Percentiles rank a stretch among this genome's conserved stretches.
phyloP scores from a whole-genome alignment of 352 stramenopile species.

The Heterotrichella gracilis region DNA sequence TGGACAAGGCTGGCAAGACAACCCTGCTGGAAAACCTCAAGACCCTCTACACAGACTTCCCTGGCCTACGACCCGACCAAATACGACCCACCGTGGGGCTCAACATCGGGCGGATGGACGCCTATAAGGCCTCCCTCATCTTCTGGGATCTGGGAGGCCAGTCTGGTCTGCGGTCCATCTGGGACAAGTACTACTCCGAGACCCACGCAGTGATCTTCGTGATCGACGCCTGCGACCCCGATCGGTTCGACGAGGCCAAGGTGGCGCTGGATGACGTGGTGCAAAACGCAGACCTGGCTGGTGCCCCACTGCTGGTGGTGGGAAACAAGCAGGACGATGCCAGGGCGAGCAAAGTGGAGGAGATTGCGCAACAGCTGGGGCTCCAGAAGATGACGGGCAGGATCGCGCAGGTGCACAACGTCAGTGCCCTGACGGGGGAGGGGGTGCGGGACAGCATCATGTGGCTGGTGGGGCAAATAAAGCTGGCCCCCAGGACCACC shows the following conservation, averaged over 20 bases:
- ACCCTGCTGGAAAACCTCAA: constrained; percentile 43
- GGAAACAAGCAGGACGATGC: constrained; percentile 53
- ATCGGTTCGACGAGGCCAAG: constrained; percentile 47
- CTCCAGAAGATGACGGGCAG: too few relatives aligned
- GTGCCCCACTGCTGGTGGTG: constrained; percentile 43
- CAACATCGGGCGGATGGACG: constrained; percentile 38
- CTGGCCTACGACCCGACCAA: constrained; percentile 37
- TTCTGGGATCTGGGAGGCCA: constrained; percentile 60
- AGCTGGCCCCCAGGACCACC: too few relatives aligned
- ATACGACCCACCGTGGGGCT: constrained; percentile 41
- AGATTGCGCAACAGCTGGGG: too few relatives aligned
- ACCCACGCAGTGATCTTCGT: constrained; percentile 56
- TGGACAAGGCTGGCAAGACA: constrained; percentile 45
- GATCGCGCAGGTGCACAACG: too few relatives aligned
- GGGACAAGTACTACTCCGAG: constrained; percentile 63
- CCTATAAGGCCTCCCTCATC: constrained; percentile 40
- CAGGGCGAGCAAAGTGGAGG: constrained; percentile 14
- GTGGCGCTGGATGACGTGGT: constrained; percentile 40
- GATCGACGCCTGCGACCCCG: constrained; percentile 41
- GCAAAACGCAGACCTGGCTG: constrained; percentile 32
- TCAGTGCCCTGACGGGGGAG: too few relatives aligned
- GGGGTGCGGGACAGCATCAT: too few relatives aligned
- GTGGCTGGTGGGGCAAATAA: too few relatives aligned
- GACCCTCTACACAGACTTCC: constrained; percentile 34
- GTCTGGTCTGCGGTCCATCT: constrained; percentile 40